A percentile compares a stretch with the other conserved stretches of the same genome.
phyloP scores from a whole-genome alignment of 2,329 filamentous ascomycete species.

The Tolypocladium cylindrosporum region DNA sequence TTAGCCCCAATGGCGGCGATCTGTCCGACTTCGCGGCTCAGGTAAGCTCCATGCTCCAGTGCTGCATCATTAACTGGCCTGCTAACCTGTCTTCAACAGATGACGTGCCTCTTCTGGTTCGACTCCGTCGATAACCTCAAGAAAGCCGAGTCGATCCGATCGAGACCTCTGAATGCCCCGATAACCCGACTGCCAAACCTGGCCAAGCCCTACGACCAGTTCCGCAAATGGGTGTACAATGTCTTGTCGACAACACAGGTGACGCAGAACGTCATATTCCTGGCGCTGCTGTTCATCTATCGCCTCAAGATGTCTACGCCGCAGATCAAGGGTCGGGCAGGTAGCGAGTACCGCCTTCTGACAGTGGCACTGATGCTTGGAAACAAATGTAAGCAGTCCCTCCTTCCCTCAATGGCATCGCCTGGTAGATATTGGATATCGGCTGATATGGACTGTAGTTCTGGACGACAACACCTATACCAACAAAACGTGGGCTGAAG shows the following conservation, averaged over 20 bases:
- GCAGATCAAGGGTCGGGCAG: conserved; percentile 77
- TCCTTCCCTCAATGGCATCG: too few species aligned
- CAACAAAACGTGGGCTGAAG: conserved; percentile 98
- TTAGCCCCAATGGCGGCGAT: conserved; percentile 65
- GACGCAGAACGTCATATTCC: conserved; percentile 84
- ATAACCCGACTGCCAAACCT: conserved; percentile 53
- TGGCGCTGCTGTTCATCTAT: conserved; percentile 89
- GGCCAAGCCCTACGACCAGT: conserved; percentile 67
- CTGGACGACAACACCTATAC: conserved; percentile 98
- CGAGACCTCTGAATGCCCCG: conserved; percentile 25
- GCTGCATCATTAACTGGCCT: background rate
- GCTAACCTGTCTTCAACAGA: conserved; percentile 35
- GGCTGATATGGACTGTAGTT: conserved; percentile 38
- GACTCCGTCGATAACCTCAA: conserved; percentile 74
- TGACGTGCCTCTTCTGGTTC: conserved; percentile 97
- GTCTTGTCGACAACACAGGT: conserved; percentile 93
- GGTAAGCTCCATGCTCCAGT: conserved; percentile 35
- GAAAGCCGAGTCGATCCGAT: conserved; percentile 54
- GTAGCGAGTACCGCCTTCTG: conserved; percentile 85
- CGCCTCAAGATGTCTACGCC: conserved; percentile 85
- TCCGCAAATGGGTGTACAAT: conserved; percentile 87
- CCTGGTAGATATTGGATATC: background rate
- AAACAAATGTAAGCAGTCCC: conserved; percentile 73
- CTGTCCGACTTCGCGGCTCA: conserved; percentile 76
- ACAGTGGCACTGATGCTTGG: conserved; percentile 96